Base-by-base conservation (phyloP, 495 filamentous ascomycete species). In the Hypoxylon intermedium region DNA sequence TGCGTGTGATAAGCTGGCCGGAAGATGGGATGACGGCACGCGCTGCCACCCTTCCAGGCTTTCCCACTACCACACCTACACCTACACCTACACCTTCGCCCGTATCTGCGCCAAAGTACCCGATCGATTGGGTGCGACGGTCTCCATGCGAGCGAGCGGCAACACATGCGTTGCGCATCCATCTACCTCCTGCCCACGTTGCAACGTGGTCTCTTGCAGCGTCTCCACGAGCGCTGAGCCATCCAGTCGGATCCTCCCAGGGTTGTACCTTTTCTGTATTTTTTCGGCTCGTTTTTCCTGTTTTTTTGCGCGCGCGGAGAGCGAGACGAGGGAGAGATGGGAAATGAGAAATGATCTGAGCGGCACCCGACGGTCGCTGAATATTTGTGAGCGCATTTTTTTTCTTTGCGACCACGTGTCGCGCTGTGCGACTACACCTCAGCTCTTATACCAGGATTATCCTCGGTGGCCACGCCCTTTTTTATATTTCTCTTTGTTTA, bases 121-220 rank as follows among this genome's bases (percentile, higher is more conserved):
- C 61, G 55, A 52, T 45, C 61, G 61, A 60, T 65, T 65, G 61
- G 61, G 31, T 60, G 21, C n/a, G 50, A 50, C 23, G 45, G 55
- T 55, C 51, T 43, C 30, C 61, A 60, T 48, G 61, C 55, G 55
- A 45, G 61, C 55, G 55, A 45, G 45, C 43, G 44, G 58, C 45
- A 40, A 37, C 24, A 44, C 51, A 50, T 61, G 20, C 18, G 44
- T n/a, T 26, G 24, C 28, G 31, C 33, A 47, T 41, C 23, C 26
- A 18, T 42, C 16, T 40, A n/a, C 36, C 31, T 57, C 15, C 50
- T 45, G 55, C 55, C 56, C 62, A 60, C 51, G 62, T 65, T 65
- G 56, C 56, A 60, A 65, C 62, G 55, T 65, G 56, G 62, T 60
- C 51, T 55, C 44, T 60, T 55, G 49, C 61, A 60, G 50, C 49